A percentile compares a stretch with the other conserved stretches of the same genome.
phyloP scores from a whole-genome alignment of 257 asterid genomes.

The Anisodus acutangulus region DNA sequence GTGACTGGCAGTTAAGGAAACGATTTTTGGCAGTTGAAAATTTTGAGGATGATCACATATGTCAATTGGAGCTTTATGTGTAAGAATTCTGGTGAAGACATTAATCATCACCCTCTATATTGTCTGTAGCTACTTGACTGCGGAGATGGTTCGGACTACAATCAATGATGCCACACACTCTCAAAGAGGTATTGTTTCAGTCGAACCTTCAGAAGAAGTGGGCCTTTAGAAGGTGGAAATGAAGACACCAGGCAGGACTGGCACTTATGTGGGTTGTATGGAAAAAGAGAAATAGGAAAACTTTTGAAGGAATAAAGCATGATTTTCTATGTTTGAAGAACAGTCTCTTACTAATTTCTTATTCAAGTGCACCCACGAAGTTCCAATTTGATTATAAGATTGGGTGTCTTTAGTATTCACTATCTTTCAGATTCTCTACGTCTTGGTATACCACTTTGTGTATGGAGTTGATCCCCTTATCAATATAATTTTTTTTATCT shows the following conservation, averaged over 20 bases:
- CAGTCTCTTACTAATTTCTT: neutral
- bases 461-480: neutral
- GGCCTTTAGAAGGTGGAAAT: slow-evolving; percentile 7
- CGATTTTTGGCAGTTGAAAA: neutral
- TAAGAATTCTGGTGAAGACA: neutral
- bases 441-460: neutral
- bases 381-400: neutral
- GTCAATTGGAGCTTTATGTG: slow-evolving; percentile 21
- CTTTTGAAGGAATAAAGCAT: neutral
- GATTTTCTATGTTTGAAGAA: slow-evolving; percentile 16
- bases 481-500: too few species aligned
- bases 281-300: neutral
- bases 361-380: neutral
- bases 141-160: neutral
- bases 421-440: neutral
- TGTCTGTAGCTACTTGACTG: neutral
- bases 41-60: neutral
- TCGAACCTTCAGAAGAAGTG: neutral
- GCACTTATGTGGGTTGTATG: neutral
- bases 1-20: neutral
- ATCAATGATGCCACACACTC: neutral
- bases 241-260: neutral
- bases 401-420: neutral
- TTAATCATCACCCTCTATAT: slow-evolving; percentile 11
- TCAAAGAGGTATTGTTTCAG: slow-evolving; percentile 17